Conservation (phyloP, 2,329 filamentous ascomycete genomes). For the Cryphonectria parasitica region DNA sequence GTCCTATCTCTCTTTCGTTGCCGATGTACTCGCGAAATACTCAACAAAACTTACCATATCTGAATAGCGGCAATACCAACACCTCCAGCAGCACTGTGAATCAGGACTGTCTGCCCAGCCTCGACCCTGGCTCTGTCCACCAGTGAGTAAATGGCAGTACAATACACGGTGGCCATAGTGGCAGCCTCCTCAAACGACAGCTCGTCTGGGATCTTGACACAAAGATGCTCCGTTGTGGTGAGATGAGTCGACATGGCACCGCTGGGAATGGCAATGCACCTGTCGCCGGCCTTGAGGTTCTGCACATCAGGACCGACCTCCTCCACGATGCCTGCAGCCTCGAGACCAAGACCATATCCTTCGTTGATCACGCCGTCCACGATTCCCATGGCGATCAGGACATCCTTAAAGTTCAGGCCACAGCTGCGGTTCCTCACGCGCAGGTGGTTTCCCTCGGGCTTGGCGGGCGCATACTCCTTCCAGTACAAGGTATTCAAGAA, state of each 20-base stretch:
- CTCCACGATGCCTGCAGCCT: constrained; percentile 13
- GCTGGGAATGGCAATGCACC: constrained; percentile 9
- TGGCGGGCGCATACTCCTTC: not conserved
- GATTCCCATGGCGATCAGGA: constrained; percentile 8
- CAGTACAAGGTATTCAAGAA: not conserved
- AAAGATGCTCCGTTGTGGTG: not conserved
- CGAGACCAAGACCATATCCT: constrained; percentile 9
- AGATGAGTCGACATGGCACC: constrained; percentile 14
- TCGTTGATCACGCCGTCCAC: constrained; percentile 3
- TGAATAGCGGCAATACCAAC: constrained; percentile 18
- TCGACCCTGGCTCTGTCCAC: constrained; percentile 14
- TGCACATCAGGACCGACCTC: constrained; percentile 26
- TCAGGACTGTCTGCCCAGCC: constrained; percentile 13
- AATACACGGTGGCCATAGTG: constrained; percentile 10
- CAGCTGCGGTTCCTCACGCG: not conserved
- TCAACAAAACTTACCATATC: not conserved
- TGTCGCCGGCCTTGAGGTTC: constrained; percentile 12
- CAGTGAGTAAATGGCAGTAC: constrained; percentile 11
- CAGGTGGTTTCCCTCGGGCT: not conserved
- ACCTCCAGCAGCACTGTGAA: constrained; percentile 18
- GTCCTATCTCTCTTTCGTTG: not conserved
- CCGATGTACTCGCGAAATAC: not conserved
- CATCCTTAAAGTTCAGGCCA: not conserved
- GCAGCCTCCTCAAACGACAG: constrained; percentile 21
- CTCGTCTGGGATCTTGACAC: constrained; percentile 16